Evolutionary conservation across 495 filamentous ascomycete species (phyloP), one percentile per base, ranked within the genome.

Genomic region (Penicillium cosmopolitanum): DNA sequence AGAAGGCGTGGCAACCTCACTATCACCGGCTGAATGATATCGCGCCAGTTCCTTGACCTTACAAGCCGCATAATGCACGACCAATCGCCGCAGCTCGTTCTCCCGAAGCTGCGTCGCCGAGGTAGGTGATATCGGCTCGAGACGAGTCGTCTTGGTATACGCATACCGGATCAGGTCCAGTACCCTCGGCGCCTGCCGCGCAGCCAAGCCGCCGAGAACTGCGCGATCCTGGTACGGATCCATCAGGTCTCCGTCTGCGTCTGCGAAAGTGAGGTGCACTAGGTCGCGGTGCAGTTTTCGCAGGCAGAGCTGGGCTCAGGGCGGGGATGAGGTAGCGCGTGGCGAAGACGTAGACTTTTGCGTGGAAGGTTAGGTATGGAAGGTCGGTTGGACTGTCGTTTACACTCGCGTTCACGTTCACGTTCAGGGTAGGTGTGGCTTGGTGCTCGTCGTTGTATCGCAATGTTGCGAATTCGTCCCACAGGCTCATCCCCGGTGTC

Each of bases 291-390:
- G 77, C 15, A 80, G 63, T 53, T 79, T 79, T 31, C 70, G 69
- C 16, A 80, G 75, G 57, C 75, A 79, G 19, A 80, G 65, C 53
- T 79, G 76, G 2, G 76, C 76, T 21, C 21, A 80, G 70, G 3
- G 72, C 74, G 21, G 75, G 74, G 42, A 80, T 79, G 33, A 79
- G 66, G 63, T 77, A 80, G 28, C 73, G 71, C 1, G 73, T 77
- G 34, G 76, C 77, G 48, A 80, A 80, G 60, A 80, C 75, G 61
- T 80, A 80, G 36, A 80, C 52, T 61, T 80, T 80, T 21, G 77
- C 77, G 47, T 80, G 77, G 67, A 79, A 80, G 36, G 75, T 67
- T 18, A 79, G 71, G 56, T 79, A 80, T 5, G 76, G 76, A 11
- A 77, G 64, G 6, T 68, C 67, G 11, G 59, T 51, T 25, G 52